A percentile compares a stretch with the other conserved stretches of the same genome.
phyloP scores from a whole-genome alignment of 1,284 basidiomycete genomes.

The Kalmanozyma brasiliensis region DNA sequence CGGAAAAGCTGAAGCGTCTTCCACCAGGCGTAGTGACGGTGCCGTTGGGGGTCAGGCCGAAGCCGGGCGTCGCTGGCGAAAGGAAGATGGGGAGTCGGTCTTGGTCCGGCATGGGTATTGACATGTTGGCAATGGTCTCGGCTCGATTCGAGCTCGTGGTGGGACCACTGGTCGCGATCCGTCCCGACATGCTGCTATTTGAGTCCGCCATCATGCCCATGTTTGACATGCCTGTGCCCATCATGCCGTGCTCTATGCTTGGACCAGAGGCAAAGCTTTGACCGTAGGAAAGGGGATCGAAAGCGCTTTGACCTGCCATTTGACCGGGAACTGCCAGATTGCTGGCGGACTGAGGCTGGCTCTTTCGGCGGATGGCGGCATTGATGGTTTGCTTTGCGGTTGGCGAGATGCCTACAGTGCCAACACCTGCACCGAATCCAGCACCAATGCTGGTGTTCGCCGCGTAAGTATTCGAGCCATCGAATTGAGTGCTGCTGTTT shows the following conservation, averaged over 20 bases:
- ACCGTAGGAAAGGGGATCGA: constrained; percentile 7
- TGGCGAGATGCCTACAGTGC: constrained; percentile 7
- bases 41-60: constrained; percentile 39
- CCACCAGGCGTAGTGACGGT: constrained; percentile 32
- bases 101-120: constrained; percentile 31
- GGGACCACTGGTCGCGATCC: neutral
- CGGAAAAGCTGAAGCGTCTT: constrained; percentile 48
- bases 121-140: constrained; percentile 27
- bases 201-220: neutral
- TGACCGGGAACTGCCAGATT: neutral
- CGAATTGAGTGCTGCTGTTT: neutral
- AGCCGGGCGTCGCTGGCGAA: constrained; percentile 26
- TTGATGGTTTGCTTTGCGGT: constrained; percentile 39
- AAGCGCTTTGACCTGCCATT: neutral
- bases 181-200: neutral
- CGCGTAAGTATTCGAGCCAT: neutral
- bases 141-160: constrained; percentile 13
- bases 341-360: constrained; percentile 6
- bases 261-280: constrained; percentile 12
- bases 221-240: neutral
- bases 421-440: constrained; percentile 5
- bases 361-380: constrained; percentile 40
- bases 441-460: neutral
- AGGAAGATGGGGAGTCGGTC: constrained; percentile 36
- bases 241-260: constrained; percentile 8